phyloP scores from a whole-genome alignment of 2,329 filamentous ascomycete species.

The Verticillium tricorpus region DNA sequence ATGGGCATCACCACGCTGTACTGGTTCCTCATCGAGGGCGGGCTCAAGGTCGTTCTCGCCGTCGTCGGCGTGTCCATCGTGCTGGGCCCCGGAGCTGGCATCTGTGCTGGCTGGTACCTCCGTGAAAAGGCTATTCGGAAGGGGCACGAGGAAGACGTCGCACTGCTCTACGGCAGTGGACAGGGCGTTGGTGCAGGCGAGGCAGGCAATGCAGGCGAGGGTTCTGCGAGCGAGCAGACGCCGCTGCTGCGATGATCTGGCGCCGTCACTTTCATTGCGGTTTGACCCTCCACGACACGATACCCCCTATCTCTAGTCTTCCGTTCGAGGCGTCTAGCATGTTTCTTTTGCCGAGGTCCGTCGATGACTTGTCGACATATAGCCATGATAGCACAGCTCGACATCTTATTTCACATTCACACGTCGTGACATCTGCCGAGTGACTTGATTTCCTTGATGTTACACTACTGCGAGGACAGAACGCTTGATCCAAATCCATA shows the following conservation, averaged over 20 bases:
- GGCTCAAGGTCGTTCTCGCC: slow-evolving; percentile 32
- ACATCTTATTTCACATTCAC: too few species aligned
- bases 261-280: background rate
- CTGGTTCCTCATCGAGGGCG: slow-evolving; percentile 48
- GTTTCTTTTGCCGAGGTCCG: background rate
- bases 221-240: slow-evolving; percentile 24
- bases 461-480: too few species aligned
- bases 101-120: slow-evolving; percentile 33
- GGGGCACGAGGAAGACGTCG: slow-evolving; percentile 9
- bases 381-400: too few species aligned
- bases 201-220: slow-evolving; percentile 4
- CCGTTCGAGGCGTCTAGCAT: background rate
- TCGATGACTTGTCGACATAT: background rate
- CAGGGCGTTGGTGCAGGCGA: slow-evolving; percentile 4
- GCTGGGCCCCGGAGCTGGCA: slow-evolving; percentile 32
- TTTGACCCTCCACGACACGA: background rate
- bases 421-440: too few species aligned
- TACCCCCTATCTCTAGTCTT: background rate
- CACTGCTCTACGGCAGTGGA: slow-evolving; percentile 7
- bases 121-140: slow-evolving; percentile 29
- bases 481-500: too few species aligned
- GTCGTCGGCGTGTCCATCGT: slow-evolving; percentile 23
- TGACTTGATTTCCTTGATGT: too few species aligned
- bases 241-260: slow-evolving; percentile 22
- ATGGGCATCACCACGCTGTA: slow-evolving; percentile 44